These are phyloP conservation scores for Trametes polyzona DNA, from an alignment of 1,284 basidiomycete species.

Conservation along the genomic window DNA sequence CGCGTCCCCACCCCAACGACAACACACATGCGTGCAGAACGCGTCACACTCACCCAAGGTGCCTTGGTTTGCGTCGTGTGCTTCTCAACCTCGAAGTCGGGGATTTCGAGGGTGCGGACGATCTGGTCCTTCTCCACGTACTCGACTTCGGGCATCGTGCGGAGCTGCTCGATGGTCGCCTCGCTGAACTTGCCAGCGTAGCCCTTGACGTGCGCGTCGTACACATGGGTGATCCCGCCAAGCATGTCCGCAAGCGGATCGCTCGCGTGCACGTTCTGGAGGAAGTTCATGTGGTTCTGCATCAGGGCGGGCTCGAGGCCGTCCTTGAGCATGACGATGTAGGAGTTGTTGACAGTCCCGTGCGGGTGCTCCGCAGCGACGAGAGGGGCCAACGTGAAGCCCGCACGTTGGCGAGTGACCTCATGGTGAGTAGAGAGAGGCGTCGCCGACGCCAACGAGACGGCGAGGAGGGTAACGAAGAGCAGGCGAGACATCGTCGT, in stretches of 20 bases:
- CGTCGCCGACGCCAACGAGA: constrained; percentile 50
- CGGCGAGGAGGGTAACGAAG: constrained; percentile 45
- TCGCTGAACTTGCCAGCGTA: constrained; percentile 88
- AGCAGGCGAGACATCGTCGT: constrained; percentile 48
- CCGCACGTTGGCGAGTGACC: constrained; percentile 43
- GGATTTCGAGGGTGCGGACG: constrained; percentile 60
- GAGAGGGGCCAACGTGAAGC: constrained; percentile 61
- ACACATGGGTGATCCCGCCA: constrained; percentile 70
- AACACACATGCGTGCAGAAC: constrained; percentile 8
- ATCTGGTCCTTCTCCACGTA: constrained; percentile 95
- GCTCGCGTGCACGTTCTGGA: constrained; percentile 58
- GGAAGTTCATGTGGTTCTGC: constrained; percentile 76
- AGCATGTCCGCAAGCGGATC: constrained; percentile 50
- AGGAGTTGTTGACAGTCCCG: constrained; percentile 82
- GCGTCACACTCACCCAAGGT: constrained; percentile 87
- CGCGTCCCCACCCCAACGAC: not conserved
- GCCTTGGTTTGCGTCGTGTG: constrained; percentile 67
- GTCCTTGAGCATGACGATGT: constrained; percentile 88
- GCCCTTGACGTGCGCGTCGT: constrained; percentile 73
- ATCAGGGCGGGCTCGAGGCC: constrained; percentile 59
- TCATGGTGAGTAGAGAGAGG: constrained; percentile 66
- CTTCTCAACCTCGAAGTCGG: constrained; percentile 53
- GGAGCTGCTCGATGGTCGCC: constrained; percentile 77
- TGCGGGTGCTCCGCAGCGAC: constrained; percentile 60
- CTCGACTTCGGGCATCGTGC: constrained; percentile 88